A percentile compares a stretch with the other conserved stretches of the same genome.
Evolutionary conservation across 106 monocot species (phyloP).

Genomic region (Iris macrosiphon): DNA sequence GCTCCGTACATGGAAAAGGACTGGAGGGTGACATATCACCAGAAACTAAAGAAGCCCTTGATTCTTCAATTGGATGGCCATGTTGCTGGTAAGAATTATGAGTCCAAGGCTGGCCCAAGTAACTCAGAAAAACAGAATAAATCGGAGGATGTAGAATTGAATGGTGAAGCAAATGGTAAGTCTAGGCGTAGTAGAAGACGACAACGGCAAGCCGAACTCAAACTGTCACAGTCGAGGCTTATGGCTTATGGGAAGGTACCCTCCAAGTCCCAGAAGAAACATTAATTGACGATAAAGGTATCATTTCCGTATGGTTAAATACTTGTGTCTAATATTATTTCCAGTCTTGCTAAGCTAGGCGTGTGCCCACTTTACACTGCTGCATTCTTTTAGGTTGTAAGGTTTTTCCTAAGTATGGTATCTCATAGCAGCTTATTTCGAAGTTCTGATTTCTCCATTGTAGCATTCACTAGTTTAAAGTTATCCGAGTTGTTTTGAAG

Average conservation of each 20-base stretch:
- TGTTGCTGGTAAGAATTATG: slow-evolving; percentile 25
- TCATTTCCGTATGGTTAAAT: too few relatives aligned
- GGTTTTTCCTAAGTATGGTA: too few relatives aligned
- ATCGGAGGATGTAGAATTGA: slow-evolving; percentile 13
- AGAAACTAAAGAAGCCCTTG: slow-evolving; percentile 53
- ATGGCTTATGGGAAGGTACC: slow-evolving; percentile 56
- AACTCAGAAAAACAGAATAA: slow-evolving; percentile 7
- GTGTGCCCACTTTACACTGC: too few relatives aligned
- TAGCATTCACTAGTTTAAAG: too few relatives aligned
- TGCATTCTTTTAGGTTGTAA: too few relatives aligned
- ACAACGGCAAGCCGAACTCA: slow-evolving; percentile 41
- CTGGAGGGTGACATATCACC: slow-evolving; percentile 85
- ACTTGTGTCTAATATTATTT: too few relatives aligned
- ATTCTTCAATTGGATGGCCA: slow-evolving; percentile 22
- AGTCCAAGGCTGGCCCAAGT: background rate
- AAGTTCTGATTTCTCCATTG: too few relatives aligned
- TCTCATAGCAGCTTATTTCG: too few relatives aligned
- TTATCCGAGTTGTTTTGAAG: too few relatives aligned
- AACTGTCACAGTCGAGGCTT: slow-evolving; percentile 38
- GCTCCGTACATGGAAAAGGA: slow-evolving; percentile 81
- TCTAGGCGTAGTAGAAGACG: slow-evolving; percentile 41
- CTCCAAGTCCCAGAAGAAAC: slow-evolving; percentile 33
- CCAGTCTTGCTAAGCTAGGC: too few relatives aligned
- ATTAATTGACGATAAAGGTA: too few relatives aligned
- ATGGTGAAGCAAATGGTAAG: slow-evolving; percentile 19